These are phyloP conservation scores for Pseudogymnoascus sp. DNA, from an alignment of 2,329 filamentous ascomycete genomes.

Conservation along the genomic window DNA sequence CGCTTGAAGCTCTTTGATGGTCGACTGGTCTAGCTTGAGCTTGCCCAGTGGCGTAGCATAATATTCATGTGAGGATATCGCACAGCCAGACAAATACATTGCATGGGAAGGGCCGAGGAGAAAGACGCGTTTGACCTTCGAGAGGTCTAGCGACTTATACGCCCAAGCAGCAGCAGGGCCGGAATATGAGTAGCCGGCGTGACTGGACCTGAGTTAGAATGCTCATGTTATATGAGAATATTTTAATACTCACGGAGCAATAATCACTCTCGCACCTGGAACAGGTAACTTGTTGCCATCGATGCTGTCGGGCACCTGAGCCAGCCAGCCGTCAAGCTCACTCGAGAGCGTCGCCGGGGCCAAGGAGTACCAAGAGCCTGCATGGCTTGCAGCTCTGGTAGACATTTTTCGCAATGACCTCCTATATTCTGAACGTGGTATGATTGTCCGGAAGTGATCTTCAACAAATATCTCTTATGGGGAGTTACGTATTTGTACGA, in stretches of 20 bases:
- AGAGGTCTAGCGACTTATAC: conserved; percentile 80
- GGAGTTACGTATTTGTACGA: neutral
- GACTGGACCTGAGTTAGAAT: conserved; percentile 43
- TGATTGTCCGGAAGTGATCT: neutral
- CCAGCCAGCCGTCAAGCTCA: conserved; percentile 70
- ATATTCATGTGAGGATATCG: conserved; percentile 60
- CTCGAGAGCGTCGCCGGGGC: conserved; percentile 48
- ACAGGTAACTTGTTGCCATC: conserved; percentile 56
- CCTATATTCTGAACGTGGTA: neutral
- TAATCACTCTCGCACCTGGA: conserved; percentile 69
- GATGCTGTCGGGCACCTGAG: conserved; percentile 57
- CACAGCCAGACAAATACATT: conserved; percentile 67
- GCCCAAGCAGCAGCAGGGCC: conserved; percentile 90
- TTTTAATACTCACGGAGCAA: conserved; percentile 68
- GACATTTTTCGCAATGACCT: conserved; percentile 22
- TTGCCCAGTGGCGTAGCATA: conserved; percentile 71
- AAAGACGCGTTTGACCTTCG: conserved; percentile 77
- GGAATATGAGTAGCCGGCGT: conserved; percentile 90
- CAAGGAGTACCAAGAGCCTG: conserved; percentile 78
- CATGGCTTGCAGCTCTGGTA: conserved; percentile 59
- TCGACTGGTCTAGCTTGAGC: conserved; percentile 53
- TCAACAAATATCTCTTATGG: neutral
- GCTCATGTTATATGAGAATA: neutral
- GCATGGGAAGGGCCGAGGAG: conserved; percentile 90
- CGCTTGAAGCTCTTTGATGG: conserved; percentile 41